phyloP scores from a whole-genome alignment of 2,329 filamentous ascomycete genomes.

The Albophoma yamanashiensis region DNA sequence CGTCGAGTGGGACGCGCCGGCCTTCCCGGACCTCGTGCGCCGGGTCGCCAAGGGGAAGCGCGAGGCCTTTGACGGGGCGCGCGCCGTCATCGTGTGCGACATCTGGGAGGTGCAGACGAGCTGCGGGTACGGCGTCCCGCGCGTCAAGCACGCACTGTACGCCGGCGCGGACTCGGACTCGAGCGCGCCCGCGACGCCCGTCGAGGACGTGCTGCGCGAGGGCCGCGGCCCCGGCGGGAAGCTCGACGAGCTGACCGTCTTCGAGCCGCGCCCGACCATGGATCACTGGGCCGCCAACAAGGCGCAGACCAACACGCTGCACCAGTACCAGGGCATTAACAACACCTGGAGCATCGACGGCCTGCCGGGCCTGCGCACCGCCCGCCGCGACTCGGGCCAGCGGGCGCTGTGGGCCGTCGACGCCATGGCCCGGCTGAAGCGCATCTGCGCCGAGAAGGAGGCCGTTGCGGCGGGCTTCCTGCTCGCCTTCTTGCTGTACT shows the following conservation, averaged over 20 bases:
- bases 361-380: conserved; percentile 43
- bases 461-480: conserved; percentile 21
- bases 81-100: conserved; percentile 51
- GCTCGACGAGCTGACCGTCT: conserved; percentile 27
- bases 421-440: conserved; percentile 13
- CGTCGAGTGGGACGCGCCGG: conserved; percentile 46
- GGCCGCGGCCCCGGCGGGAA: conserved; percentile 10
- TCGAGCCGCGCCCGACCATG: conserved; percentile 45
- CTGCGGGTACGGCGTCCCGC: conserved; percentile 55
- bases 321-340: conserved; percentile 43
- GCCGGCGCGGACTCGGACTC: conserved; percentile 5
- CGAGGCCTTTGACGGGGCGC: conserved; percentile 33
- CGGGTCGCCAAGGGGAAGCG: conserved; percentile 24
- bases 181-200: conserved; percentile 7
- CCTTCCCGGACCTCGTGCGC: conserved; percentile 37
- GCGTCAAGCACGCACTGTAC: conserved; percentile 31
- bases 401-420: conserved; percentile 30
- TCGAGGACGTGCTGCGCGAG: conserved; percentile 14
- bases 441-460: conserved; percentile 18
- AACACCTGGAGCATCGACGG: conserved; percentile 49
- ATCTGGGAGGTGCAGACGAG: conserved; percentile 57
- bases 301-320: conserved; percentile 36
- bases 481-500: conserved; percentile 18
- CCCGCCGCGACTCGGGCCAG: conserved; percentile 38
- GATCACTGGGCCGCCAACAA: conserved; percentile 38